Base-by-base conservation (phyloP, 164 flowering plant species). In the Buxus sempervirens region DNA sequence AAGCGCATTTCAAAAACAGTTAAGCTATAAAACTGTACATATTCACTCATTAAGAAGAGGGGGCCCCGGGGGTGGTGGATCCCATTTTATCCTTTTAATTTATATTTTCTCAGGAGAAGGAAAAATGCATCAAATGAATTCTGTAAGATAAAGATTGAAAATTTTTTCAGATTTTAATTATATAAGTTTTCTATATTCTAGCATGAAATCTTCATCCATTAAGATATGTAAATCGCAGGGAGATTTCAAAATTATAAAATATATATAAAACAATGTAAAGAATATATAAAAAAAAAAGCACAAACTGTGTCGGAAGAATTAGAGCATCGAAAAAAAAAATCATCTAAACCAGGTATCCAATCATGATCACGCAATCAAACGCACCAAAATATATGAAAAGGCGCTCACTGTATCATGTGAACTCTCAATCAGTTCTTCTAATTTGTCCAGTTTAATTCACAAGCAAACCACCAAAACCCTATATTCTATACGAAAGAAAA, bases 231-330 rank as follows among this genome's bases (percentile, higher is more conserved):
- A 13, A 53, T 53, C 24, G 20, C 15, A 12, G 19, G 5, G 6
- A 15, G 38, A 6, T 20, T 27, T 15, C 4, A 24, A 55, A 54
- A 54, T 16, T 38, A 36, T 19, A 24, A 38, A 53, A 23, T 22
- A 38, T n/a, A n/a, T n/a, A n/a, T n/a, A n/a, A n/a, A n/a, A n/a
- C n/a, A n/a, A n/a, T n/a, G n/a, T n/a, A n/a, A n/a, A n/a, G n/a
- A n/a, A n/a, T n/a, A n/a, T n/a, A n/a, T n/a, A 36, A 28, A 45
- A 21, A 41, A 25, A 41, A 4, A 25, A 26, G 58, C 38, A 8
- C 10, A 23, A 63, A 63, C 19, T 64, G 73, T 69, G 72, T 72
- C 76, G 28, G 51, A 70, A 27, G 38, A 18, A 71, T 21, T 57
- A 27, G 49, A 63, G 32, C 67, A 58, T n/a, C 20, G n/a, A 32